Percentiles rank a stretch among this genome's conserved stretches.
These are phyloP conservation scores for Rhizopus delemar DNA, from an alignment of 371 early-diverging fungal species.

Conservation along the genomic window DNA sequence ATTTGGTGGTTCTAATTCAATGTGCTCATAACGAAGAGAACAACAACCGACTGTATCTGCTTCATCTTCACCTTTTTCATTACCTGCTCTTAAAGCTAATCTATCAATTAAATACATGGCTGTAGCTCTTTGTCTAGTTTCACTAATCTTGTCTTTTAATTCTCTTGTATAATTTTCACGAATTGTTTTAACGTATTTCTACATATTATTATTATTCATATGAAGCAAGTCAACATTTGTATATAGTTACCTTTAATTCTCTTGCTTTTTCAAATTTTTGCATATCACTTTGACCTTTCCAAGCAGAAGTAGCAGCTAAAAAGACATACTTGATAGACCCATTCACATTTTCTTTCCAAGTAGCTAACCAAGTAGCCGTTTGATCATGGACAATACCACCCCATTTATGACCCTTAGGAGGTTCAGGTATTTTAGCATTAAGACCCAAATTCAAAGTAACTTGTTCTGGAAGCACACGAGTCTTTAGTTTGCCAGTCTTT, in stretches of 20 bases:
- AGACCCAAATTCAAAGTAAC: slow-evolving; percentile 90
- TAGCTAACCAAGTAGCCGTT: slow-evolving; percentile 95
- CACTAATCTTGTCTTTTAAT: slow-evolving; percentile 75
- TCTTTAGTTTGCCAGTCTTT: slow-evolving; percentile 90
- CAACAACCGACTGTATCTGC: slow-evolving; percentile 99
- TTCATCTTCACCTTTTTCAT: slow-evolving; percentile 96
- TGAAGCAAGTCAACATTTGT: neutral
- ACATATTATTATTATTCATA: neutral
- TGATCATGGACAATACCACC: slow-evolving; percentile 84
- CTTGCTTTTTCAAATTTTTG: slow-evolving; percentile 97
- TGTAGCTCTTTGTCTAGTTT: slow-evolving; percentile 89
- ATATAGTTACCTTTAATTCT: slow-evolving; percentile 68
- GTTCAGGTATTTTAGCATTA: slow-evolving; percentile 76
- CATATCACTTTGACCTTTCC: slow-evolving; percentile 94
- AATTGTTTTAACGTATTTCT: slow-evolving; percentile 75
- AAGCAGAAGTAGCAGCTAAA: slow-evolving; percentile 86
- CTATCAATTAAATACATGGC: slow-evolving; percentile 95
- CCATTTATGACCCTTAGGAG: slow-evolving; percentile 93
- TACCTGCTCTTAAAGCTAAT: slow-evolving; percentile 95
- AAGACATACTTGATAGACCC: slow-evolving; percentile 91
- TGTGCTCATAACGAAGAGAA: slow-evolving; percentile 92
- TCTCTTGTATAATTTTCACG: slow-evolving; percentile 77
- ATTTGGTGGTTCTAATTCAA: slow-evolving; percentile 75
- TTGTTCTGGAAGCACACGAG: slow-evolving; percentile 88
- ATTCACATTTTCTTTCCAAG: slow-evolving; percentile 97